Base-by-base conservation (phyloP, 164 flowering plant species). In the Umbellularia californica region DNA sequence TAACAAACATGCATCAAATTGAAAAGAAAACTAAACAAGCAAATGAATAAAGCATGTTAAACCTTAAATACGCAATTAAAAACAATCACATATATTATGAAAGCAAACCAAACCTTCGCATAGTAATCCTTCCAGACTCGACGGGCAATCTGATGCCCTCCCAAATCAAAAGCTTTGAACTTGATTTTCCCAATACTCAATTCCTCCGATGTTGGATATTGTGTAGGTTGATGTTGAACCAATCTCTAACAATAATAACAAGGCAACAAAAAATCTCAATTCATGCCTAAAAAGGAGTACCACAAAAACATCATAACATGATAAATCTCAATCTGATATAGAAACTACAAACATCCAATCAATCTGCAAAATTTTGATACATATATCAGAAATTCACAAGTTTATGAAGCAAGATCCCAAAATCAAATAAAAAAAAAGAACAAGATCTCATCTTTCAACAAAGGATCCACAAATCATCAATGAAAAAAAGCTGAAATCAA, bases 61-160 rank as follows among this genome's bases (percentile, higher is more conserved):
- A 55, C 60, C 60, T 15, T 55, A 15, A 19, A 55, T 55, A 14
- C 60, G 20, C 6, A 20, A 55, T 15, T 55, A 20, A 3, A 55
- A 55, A 55, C 17, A 14, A 5, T 15, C 60, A 55, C 60, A 55
- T 55, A 3, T 55, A 14, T 55, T 28, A 50, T 6, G 35, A 24
- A 30, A 47, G 41, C 7, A 13, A 25, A 70, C 41, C 28, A 0
- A 14, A 83, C 92, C 88, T 86, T 84, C 0, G 88, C 90, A 73
- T 88, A 88, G 76, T 87, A 88, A 79, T 87, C 92, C 41, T 84
- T 88, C 92, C 92, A 88, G 67, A 88, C 90, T 68, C 92, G 69
- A 64, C 90, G 88, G 76, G 92, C 92, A 72, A 89, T 86, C 82
- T 85, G 92, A 82, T 89, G 92, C 3, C 92, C 92, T 25, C 92